These are phyloP conservation scores for Botrytis tulipae DNA, from an alignment of 2,329 filamentous ascomycete genomes.

Conservation along the genomic window DNA sequence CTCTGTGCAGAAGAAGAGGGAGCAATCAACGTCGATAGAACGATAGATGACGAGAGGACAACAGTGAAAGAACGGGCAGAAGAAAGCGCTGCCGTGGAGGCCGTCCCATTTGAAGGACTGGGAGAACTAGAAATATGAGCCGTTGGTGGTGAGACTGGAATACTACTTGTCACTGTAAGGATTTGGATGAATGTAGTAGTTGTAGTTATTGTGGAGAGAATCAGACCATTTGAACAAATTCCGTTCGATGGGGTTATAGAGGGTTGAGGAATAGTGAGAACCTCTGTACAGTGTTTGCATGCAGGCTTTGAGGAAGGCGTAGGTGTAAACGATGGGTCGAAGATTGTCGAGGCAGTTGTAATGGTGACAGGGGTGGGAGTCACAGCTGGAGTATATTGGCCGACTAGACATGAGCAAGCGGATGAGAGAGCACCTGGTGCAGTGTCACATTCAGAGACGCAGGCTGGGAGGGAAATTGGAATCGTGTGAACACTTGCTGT, in stretches of 20 bases:
- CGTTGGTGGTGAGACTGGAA: background rate
- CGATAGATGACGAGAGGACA: background rate
- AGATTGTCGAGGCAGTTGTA: background rate
- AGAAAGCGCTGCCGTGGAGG: background rate
- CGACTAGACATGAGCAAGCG: background rate
- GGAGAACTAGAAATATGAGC: background rate
- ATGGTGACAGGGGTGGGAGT: background rate
- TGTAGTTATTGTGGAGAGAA: conserved; percentile 8
- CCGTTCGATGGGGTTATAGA: background rate
- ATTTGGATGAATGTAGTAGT: conserved; percentile 13
- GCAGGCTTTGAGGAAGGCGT: background rate
- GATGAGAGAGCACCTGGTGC: background rate
- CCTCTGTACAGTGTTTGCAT: background rate
- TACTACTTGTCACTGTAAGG: background rate
- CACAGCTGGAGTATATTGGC: background rate
- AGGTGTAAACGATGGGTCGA: background rate
- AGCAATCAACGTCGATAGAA: background rate
- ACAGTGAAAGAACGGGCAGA: background rate
- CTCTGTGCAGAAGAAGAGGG: background rate
- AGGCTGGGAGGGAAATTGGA: background rate
- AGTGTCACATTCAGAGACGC: background rate
- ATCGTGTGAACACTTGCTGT: background rate
- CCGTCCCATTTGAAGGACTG: background rate
- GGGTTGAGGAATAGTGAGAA: background rate
- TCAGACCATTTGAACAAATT: background rate